Evolutionary conservation across 2,329 filamentous ascomycete species (phyloP), one percentile per base, ranked within the genome.

Genomic region (Fusarium sp.): DNA sequence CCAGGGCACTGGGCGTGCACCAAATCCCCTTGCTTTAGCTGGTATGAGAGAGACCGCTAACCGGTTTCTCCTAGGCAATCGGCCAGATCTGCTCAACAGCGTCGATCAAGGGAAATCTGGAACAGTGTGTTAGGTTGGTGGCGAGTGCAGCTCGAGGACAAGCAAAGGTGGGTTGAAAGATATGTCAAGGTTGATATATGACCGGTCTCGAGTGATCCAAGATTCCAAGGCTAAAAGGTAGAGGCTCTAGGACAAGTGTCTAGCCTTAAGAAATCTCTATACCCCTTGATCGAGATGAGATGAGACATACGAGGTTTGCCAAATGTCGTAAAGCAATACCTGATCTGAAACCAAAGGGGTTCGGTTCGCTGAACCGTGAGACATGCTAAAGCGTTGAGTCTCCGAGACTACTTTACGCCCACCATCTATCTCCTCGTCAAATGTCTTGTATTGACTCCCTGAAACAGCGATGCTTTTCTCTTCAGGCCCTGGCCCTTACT

Each of bases 81-180:
- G 93, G 93, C 31, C 94, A 97, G 77, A 86, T 97, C 76, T 93
- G 92, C 78, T 93, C 93, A 33, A 96, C 92, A 55, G 83, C 88
- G 59, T 90, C 85, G 63, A 87, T 95, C 80, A 77, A 84, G 64
- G 84, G 90, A 70, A 98, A 97, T 74, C 85, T 97, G 39, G 80
- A 84, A 45, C 90, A 94, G 75, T 96, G 92, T 75, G 85, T 88
- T 59, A 80, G 76, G 36, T 81, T 97, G 41, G 82, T 95, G 51
- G 81, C 81, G 54, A 90, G 89, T 73, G 93, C 94, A 32, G 87
- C 88, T 9, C 80, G 82, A 25, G 88, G 88, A 53, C 92, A 92
- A 39, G 93, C 93, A 51, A 90, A 93, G 81, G 91, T 93, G 70
- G 56, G 74, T 57, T 15, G n/a, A 15, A 33, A 29, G 19, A 32